These are phyloP conservation scores for Aspergillus awamori DNA, from an alignment of 2,329 filamentous ascomycete species.

Conservation along the genomic window DNA sequence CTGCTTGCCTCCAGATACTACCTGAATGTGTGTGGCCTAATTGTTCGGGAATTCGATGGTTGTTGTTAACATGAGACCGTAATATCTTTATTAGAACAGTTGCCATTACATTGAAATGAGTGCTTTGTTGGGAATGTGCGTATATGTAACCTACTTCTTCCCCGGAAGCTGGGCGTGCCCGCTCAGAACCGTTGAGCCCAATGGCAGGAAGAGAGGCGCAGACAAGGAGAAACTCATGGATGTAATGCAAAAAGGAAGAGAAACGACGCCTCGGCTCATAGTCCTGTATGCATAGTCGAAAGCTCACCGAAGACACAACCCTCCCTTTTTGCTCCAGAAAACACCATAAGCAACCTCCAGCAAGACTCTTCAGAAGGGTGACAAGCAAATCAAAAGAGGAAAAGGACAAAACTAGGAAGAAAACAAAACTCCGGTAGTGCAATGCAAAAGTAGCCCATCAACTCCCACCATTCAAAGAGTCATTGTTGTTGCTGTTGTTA, in stretches of 20 bases:
- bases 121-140: not conserved
- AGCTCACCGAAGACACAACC: slow-evolving; percentile 24
- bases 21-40: too few relatives aligned
- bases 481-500: slow-evolving; percentile 37
- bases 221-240: slow-evolving; percentile 13
- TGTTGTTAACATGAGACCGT: too few relatives aligned
- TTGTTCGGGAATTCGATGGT: not conserved
- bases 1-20: not conserved
- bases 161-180: not conserved
- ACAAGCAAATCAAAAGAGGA: slow-evolving; percentile 18
- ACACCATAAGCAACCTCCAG: slow-evolving; percentile 27
- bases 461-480: slow-evolving; percentile 27
- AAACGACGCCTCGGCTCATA: slow-evolving; percentile 24
- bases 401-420: slow-evolving; percentile 11
- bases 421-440: slow-evolving; percentile 14
- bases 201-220: slow-evolving; percentile 6
- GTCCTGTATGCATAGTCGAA: slow-evolving; percentile 34
- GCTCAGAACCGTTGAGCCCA: slow-evolving; percentile 3
- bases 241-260: slow-evolving; percentile 26
- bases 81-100: not conserved
- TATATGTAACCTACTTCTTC: slow-evolving; percentile 4
- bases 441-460: slow-evolving; percentile 25
- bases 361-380: slow-evolving; percentile 5
- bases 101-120: not conserved
- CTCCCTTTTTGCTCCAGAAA: slow-evolving; percentile 28